Conservation (phyloP, 164 flowering plant genomes). For the Berberis thunbergii region DNA sequence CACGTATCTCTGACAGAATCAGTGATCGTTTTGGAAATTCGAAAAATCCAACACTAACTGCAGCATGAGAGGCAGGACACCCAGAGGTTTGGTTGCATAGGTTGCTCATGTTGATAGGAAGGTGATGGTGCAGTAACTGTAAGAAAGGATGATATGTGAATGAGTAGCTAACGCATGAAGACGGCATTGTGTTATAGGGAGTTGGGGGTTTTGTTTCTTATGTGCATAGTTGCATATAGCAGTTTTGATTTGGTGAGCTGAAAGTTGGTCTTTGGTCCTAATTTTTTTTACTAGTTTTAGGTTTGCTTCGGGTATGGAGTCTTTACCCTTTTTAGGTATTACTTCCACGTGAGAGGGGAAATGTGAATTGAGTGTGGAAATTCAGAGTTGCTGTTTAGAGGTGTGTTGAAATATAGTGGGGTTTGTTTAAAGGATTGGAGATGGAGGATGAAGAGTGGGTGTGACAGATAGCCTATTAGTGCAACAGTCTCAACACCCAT, state of each 20-base stretch:
- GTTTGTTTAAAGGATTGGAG: no score
- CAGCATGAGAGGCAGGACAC: not conserved
- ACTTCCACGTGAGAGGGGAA: not conserved
- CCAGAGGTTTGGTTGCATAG: conserved; percentile 15
- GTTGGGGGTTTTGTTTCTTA: conserved; percentile 26
- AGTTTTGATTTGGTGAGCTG: conserved; percentile 78
- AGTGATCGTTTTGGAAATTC: conserved; percentile 11
- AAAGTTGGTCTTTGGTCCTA: conserved; percentile 14
- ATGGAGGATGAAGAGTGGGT: no score
- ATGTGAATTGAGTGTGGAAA: no score
- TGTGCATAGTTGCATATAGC: conserved; percentile 24
- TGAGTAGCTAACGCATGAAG: not conserved
- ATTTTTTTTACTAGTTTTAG: not conserved
- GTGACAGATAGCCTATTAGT: no score
- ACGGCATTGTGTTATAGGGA: conserved; percentile 17
- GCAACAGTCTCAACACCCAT: no score
- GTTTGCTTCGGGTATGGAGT: not conserved
- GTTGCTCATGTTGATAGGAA: conserved; percentile 20
- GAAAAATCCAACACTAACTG: not conserved
- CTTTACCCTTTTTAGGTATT: not conserved
- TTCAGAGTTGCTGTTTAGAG: no score
- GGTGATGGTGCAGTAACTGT: not conserved
- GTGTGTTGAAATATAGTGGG: no score
- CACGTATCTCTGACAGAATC: conserved; percentile 37
- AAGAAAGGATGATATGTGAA: conserved; percentile 2